phyloP scores from a whole-genome alignment of 495 filamentous ascomycete species.

The Hypoxylon intermedium region DNA sequence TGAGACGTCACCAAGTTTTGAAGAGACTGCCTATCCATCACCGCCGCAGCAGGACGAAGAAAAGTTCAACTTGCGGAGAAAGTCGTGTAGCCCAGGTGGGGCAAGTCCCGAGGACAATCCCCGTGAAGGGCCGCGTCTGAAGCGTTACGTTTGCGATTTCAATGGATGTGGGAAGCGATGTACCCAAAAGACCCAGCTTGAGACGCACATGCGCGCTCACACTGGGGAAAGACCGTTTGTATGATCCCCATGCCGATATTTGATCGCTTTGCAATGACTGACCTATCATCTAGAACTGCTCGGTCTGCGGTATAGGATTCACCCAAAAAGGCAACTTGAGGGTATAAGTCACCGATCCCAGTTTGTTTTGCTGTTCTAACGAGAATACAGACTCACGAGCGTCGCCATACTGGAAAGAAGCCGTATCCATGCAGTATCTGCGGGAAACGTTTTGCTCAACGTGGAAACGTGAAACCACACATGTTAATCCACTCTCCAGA shows the following conservation, averaged over 20 bases:
- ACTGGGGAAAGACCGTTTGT: conserved; percentile 93
- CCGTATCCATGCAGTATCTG: conserved; percentile 86
- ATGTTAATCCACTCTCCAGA: conserved; percentile 77
- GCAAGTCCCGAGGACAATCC: not conserved
- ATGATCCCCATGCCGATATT: conserved; percentile 46
- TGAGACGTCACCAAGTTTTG: conserved; percentile 10
- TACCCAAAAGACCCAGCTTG: conserved; percentile 90
- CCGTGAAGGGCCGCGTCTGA: conserved; percentile 46
- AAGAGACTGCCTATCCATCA: conserved; percentile 28
- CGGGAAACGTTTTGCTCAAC: conserved; percentile 81
- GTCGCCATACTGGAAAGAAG: conserved; percentile 81
- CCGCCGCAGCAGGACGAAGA: conserved; percentile 27
- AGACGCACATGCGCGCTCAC: conserved; percentile 89
- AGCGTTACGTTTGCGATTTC: conserved; percentile 78
- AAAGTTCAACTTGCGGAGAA: conserved; percentile 33
- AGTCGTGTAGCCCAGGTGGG: conserved; percentile 24
- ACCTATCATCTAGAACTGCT: conserved; percentile 54
- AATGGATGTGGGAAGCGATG: conserved; percentile 82
- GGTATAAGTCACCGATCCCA: conserved; percentile 54
- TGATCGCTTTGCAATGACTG: not conserved
- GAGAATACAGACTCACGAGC: conserved; percentile 73
- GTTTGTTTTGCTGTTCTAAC: conserved; percentile 10
- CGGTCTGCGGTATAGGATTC: conserved; percentile 82
- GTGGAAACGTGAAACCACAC: conserved; percentile 87
- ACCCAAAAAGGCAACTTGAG: conserved; percentile 89